phyloP scores from a whole-genome alignment of 2,329 filamentous ascomycete genomes.

The Colletotrichum melonis region DNA sequence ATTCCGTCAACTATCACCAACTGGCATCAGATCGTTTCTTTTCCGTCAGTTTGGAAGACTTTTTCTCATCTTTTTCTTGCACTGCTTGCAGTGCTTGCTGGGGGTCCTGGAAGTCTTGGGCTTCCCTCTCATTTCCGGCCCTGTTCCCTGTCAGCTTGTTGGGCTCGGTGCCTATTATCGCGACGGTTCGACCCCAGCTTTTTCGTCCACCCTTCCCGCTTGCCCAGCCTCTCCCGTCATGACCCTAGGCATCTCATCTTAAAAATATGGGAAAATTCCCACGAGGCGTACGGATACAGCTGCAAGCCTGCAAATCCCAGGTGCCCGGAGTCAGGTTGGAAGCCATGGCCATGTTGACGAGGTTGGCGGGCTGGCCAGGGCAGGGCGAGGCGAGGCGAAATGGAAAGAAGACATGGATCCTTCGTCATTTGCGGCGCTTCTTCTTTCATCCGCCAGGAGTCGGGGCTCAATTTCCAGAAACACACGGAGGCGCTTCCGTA shows the following conservation, averaged over 20 bases:
- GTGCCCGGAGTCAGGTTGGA: slow-evolving; percentile 27
- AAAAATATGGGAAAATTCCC: slow-evolving; percentile 1
- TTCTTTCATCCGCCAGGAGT: slow-evolving; percentile 9
- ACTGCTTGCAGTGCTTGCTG: neutral
- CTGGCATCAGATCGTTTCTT: neutral
- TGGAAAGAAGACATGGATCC: slow-evolving; percentile 18
- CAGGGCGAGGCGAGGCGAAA: slow-evolving; percentile 12
- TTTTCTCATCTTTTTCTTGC: neutral
- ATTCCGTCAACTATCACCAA: neutral
- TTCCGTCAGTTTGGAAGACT: slow-evolving; percentile 1
- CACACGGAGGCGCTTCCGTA: neutral
- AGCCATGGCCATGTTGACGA: neutral
- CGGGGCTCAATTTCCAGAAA: neutral
- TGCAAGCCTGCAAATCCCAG: slow-evolving; percentile 14
- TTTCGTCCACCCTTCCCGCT: neutral
- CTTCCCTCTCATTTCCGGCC: slow-evolving; percentile 11
- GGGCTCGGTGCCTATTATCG: slow-evolving; percentile 25
- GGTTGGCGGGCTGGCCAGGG: neutral
- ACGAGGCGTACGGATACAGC: neutral
- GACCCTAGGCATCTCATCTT: slow-evolving; percentile 30
- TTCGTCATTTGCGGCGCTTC: slow-evolving; percentile 24
- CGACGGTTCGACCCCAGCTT: slow-evolving; percentile 3
- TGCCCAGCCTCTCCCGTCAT: neutral
- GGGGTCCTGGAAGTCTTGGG: neutral
- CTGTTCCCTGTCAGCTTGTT: neutral